A percentile compares a stretch with the other conserved stretches of the same genome.
These are phyloP conservation scores for Herpetospermum pedunculosum DNA, from an alignment of 306 rosid genomes.

Conservation along the genomic window DNA sequence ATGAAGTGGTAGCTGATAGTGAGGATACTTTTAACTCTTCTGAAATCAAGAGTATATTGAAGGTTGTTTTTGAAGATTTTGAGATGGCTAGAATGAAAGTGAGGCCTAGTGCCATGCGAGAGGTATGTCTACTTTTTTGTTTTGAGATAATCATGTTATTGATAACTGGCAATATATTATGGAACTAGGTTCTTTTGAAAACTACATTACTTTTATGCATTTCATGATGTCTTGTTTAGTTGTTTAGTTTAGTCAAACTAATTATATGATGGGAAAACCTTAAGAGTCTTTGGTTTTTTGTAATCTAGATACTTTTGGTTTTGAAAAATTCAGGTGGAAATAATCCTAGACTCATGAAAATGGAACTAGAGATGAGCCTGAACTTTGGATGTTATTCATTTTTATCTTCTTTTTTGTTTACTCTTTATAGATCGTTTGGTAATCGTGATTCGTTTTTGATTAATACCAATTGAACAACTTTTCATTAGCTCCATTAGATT, in stretches of 20 bases:
- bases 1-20: constrained; percentile 20
- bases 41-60: constrained; percentile 34
- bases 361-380: background rate
- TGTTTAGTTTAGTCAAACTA: background rate
- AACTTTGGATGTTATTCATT: background rate
- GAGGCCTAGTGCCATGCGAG: constrained; percentile 98
- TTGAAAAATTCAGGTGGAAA: background rate
- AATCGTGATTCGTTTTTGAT: background rate
- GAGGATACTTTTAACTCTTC: constrained; percentile 13
- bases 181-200: background rate
- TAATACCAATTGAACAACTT: background rate
- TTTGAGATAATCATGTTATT: constrained; percentile 2
- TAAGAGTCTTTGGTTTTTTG: background rate
- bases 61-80: constrained; percentile 64
- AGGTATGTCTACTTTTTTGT: constrained; percentile 36
- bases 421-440: background rate
- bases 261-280: background rate
- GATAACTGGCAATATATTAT: background rate
- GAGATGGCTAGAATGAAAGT: constrained; percentile 67
- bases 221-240: background rate
- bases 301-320: background rate
- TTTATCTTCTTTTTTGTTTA: background rate
- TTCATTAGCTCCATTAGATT: background rate
- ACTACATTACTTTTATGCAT: background rate
- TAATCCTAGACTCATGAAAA: background rate